Evolutionary conservation across 306 rosid species (phyloP).

Genomic region (Lathyrus sativus): DNA sequence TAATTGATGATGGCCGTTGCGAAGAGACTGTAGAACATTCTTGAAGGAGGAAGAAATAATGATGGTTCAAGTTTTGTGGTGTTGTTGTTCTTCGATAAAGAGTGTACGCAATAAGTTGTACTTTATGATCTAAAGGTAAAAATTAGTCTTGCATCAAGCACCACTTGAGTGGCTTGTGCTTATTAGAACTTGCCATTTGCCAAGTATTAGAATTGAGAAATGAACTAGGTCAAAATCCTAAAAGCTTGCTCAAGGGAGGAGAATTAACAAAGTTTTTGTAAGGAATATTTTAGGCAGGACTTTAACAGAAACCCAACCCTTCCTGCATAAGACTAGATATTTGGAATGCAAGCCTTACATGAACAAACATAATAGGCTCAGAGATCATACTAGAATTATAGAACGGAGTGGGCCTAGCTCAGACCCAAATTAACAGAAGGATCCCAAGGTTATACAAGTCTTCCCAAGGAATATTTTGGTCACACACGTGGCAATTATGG

Average conservation of each 20-base stretch:
- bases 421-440: neutral
- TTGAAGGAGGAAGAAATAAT: no score
- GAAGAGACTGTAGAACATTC: no score
- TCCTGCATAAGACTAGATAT: neutral
- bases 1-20: no score
- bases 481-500: neutral
- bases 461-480: neutral
- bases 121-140: no score
- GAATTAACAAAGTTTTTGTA: neutral
- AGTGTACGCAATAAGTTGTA: no score
- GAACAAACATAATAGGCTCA: conserved; percentile 1
- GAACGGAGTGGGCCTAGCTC: neutral
- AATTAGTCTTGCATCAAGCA: no score
- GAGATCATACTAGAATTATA: conserved; percentile 3
- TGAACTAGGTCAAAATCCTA: neutral
- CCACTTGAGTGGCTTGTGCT: no score
- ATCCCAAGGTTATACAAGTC: neutral
- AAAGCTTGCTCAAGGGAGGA: neutral
- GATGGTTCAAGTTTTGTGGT: no score
- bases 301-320: neutral
- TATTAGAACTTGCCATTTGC: neutral
- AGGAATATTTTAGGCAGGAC: neutral
- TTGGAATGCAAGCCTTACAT: neutral
- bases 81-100: no score
- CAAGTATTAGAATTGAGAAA: neutral